A percentile compares a stretch with the other conserved stretches of the same genome.
Evolutionary conservation across 345 rosid genomes (phyloP).

Genomic region (Adansonia digitata): DNA sequence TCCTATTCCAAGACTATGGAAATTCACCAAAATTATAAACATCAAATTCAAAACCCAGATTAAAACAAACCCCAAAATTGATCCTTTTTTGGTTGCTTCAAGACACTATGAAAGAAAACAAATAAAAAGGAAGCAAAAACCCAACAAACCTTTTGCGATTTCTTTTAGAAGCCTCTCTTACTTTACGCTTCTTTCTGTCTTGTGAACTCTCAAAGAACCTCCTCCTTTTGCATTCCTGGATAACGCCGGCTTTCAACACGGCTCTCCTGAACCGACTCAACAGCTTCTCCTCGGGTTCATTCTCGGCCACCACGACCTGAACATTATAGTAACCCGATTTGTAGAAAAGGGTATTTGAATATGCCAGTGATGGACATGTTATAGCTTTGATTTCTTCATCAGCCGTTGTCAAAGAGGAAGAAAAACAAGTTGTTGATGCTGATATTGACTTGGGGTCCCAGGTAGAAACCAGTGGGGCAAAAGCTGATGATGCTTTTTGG

Average conservation of each 20-base stretch:
- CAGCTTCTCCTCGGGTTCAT: constrained; percentile 39
- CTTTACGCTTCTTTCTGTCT: constrained; percentile 33
- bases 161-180: constrained; percentile 30
- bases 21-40: background rate
- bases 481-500: background rate
- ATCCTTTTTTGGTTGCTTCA: background rate
- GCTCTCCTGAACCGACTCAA: constrained; percentile 28
- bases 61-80: background rate
- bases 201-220: constrained; percentile 32
- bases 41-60: background rate
- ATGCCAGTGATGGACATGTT: constrained; percentile 16
- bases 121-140: background rate
- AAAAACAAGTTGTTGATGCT: background rate
- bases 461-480: background rate
- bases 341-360: constrained; percentile 26
- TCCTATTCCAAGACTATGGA: background rate
- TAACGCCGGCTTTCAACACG: constrained; percentile 26
- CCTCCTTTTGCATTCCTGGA: constrained; percentile 32
- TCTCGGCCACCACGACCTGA: constrained; percentile 28
- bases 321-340: constrained; percentile 29
- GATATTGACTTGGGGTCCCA: background rate
- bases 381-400: background rate
- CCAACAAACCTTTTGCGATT: constrained; percentile 28
- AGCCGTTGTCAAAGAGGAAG: background rate
- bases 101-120: background rate